Base-by-base conservation (phyloP, 2,329 filamentous ascomycete species). In the Phyllosticta citriasiana region DNA sequence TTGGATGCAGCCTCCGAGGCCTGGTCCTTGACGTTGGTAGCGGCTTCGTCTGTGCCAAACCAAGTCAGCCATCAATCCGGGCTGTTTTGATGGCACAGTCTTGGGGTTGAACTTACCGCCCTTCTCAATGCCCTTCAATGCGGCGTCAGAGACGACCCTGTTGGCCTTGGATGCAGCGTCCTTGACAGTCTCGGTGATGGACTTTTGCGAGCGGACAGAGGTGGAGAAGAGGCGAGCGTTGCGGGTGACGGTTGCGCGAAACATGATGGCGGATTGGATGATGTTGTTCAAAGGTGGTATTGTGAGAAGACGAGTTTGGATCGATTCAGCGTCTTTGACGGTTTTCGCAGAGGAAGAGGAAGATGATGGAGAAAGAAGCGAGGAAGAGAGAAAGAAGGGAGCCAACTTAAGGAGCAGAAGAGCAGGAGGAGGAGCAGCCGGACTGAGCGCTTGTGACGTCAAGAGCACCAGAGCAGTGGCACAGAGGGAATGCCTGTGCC, bases 91-190 rank as follows among this genome's bases (percentile, higher is more conserved):
- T 16, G 16, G 14, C 10, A 22, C 19, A 12, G 19, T 33, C 35
- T 57, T 22, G 55, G 9, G 12, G 25, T 27, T 16, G 8, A 24
- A 78, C 83, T 63, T 80, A 86, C 84, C 79, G 63, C 82, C 81
- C 66, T 78, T 83, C 73, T 87, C 81, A 64, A 86, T 84, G 54
- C 84, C 84, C 73, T 82, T 82, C 24, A 86, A 80, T 10, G 80
- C 79, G 26, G 74, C 79, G 69, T 83, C 76, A 0, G 82, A 79
- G 40, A 84, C 77, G 24, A 76, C 77, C 63, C 79, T 75, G 71
- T 87, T 83, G 22, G 82, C 81, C 60, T 76, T 77, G 74, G 86
- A 83, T 55, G 82, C 70, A 0, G 81, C 79, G 52, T 85, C 82
- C 72, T 85, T 85, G 65, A 80, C 79, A 6, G 75, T 69, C 53